phyloP scores from a whole-genome alignment of 2,329 filamentous ascomycete species.

The Beauveria rudraprayagi region DNA sequence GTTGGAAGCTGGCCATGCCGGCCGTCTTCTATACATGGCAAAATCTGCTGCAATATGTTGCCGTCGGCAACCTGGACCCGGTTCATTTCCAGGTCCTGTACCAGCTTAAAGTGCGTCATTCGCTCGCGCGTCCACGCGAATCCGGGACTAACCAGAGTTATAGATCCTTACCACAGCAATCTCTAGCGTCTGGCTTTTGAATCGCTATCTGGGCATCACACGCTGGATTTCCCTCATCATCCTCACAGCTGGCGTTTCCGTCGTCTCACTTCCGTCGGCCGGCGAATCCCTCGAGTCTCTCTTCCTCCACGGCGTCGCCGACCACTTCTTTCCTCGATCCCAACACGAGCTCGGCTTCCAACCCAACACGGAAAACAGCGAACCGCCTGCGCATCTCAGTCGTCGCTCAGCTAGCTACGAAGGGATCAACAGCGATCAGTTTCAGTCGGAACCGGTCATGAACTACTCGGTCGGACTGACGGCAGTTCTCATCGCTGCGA shows the following conservation, averaged over 20 bases:
- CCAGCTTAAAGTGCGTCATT: slow-evolving; percentile 65
- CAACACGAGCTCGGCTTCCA: slow-evolving; percentile 65
- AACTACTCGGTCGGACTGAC: slow-evolving; percentile 72
- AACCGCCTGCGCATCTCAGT: slow-evolving; percentile 29
- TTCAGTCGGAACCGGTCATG: slow-evolving; percentile 46
- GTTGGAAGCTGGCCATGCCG: slow-evolving; percentile 90
- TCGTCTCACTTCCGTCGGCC: slow-evolving; percentile 71
- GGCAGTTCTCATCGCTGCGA: slow-evolving; percentile 69
- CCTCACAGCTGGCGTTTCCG: slow-evolving; percentile 71
- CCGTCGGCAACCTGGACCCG: slow-evolving; percentile 82
- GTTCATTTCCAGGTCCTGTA: slow-evolving; percentile 91
- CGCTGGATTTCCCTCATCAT: slow-evolving; percentile 77
- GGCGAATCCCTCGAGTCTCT: slow-evolving; percentile 47
- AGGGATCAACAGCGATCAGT: slow-evolving; percentile 62
- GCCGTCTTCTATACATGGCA: slow-evolving; percentile 84
- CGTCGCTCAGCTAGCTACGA: slow-evolving; percentile 81
- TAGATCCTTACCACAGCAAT: slow-evolving; percentile 80
- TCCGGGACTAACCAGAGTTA: neutral
- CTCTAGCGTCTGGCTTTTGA: slow-evolving; percentile 74
- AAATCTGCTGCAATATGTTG: slow-evolving; percentile 89
- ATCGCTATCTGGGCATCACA: slow-evolving; percentile 58
- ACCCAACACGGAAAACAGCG: slow-evolving; percentile 22
- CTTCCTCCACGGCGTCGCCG: slow-evolving; percentile 54
- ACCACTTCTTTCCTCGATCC: slow-evolving; percentile 69
- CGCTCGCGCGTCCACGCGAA: neutral